A percentile compares a stretch with the other conserved stretches of the same genome.
These are phyloP conservation scores for Trichoderma virens DNA, from an alignment of 495 filamentous ascomycete genomes.

Conservation along the genomic window DNA sequence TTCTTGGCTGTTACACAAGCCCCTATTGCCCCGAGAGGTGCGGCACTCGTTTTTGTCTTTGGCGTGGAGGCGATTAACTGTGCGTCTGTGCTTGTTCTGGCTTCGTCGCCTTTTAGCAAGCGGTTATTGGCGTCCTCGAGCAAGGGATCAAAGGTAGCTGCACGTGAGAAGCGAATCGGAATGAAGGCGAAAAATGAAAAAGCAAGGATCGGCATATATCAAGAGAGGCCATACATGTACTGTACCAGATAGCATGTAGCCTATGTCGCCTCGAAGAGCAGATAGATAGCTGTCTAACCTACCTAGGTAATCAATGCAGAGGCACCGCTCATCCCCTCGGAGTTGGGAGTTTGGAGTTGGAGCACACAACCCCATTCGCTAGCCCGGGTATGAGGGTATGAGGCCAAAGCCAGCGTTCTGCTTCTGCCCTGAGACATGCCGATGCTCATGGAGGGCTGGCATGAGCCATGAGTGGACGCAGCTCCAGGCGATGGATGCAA, in stretches of 20 bases:
- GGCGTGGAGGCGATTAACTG: no score
- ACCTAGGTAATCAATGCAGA: background rate
- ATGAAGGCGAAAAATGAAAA: background rate
- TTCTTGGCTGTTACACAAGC: background rate
- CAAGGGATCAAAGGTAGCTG: no score
- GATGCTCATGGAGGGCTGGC: background rate
- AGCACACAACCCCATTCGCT: background rate
- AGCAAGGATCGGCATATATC: background rate
- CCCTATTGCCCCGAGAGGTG: no score
- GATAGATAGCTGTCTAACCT: no score
- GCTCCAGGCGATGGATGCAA: background rate
- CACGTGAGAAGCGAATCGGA: background rate
- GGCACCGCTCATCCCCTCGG: no score
- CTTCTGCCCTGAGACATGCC: slow-evolving; percentile 5
- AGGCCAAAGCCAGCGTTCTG: background rate
- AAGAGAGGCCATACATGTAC: no score
- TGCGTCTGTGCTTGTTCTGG: background rate
- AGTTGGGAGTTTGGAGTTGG: no score
- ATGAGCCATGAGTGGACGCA: background rate
- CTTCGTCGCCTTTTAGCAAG: no score
- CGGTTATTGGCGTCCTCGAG: no score
- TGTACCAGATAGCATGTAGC: no score
- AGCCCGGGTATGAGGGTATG: background rate
- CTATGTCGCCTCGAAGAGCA: no score
- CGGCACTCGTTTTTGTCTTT: background rate